Conservation (phyloP, 768 basidiomycete genomes). For the Tricholomella constricta region DNA sequence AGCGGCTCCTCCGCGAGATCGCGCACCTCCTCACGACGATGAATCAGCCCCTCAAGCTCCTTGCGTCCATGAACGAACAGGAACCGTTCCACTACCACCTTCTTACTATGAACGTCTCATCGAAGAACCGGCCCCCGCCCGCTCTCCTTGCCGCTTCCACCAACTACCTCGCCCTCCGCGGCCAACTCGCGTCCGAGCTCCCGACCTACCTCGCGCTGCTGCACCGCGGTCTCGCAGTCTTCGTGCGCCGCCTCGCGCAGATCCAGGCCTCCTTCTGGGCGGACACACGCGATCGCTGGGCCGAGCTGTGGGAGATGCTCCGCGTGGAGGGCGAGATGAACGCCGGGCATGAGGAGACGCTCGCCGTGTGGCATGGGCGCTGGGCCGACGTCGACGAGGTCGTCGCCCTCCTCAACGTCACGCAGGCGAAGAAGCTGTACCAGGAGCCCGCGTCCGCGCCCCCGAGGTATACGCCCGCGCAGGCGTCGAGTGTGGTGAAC, state of each 20-base stretch:
- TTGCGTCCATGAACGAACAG: constrained; percentile 72
- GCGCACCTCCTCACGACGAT: constrained; percentile 59
- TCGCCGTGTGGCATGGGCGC: constrained; percentile 68
- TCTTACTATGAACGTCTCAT: constrained; percentile 61
- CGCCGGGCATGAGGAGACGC: constrained; percentile 67
- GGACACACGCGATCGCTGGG: constrained; percentile 67
- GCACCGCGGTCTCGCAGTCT: constrained; percentile 57
- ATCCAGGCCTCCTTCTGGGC: constrained; percentile 64
- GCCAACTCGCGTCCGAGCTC: constrained; percentile 70
- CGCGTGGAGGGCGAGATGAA: constrained; percentile 70
- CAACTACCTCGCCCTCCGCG: constrained; percentile 76
- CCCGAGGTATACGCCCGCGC: constrained; percentile 8
- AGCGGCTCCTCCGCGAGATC: constrained; percentile 58
- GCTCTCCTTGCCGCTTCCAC: constrained; percentile 72
- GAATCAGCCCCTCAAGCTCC: constrained; percentile 62
- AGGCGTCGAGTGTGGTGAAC: constrained; percentile 13
- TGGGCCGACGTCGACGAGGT: constrained; percentile 67
- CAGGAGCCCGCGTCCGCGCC: constrained; percentile 22
- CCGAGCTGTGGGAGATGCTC: constrained; percentile 84
- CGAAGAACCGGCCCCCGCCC: constrained; percentile 67
- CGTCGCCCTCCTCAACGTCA: constrained; percentile 37
- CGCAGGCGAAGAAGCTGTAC: constrained; percentile 27
- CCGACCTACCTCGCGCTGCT: constrained; percentile 62
- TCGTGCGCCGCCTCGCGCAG: constrained; percentile 52
- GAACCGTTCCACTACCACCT: constrained; percentile 73